Evolutionary conservation across 1,139 yeast genomes (phyloP).

Genomic region (Pneumocystis murina): DNA sequence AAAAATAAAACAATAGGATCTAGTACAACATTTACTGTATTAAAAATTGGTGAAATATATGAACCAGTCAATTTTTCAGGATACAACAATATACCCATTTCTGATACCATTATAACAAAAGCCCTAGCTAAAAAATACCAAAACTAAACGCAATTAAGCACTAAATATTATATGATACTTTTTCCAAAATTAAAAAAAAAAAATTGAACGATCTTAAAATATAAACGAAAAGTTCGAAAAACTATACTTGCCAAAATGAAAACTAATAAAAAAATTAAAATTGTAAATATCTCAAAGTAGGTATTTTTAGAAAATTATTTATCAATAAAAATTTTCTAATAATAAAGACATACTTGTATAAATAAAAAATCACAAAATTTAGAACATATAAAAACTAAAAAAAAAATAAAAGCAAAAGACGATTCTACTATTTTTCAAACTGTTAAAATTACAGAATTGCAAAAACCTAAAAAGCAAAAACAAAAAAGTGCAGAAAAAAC

Average conservation of each 20-base stretch:
- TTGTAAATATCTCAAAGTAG: background rate
- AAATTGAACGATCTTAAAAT: background rate
- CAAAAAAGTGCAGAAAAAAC: background rate
- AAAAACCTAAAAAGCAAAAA: background rate
- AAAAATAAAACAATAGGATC: conserved; percentile 37
- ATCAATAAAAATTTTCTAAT: background rate
- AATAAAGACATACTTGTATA: background rate
- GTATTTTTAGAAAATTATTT: background rate
- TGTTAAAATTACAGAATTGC: background rate
- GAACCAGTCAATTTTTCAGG: background rate
- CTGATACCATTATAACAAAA: background rate
- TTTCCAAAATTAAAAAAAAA: background rate
- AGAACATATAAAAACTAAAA: background rate
- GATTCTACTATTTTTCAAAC: background rate
- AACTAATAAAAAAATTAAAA: background rate
- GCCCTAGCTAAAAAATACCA: background rate
- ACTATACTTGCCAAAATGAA: background rate
- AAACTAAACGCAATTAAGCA: background rate
- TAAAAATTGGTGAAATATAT: conserved; percentile 1
- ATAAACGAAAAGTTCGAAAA: background rate
- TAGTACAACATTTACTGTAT: conserved; percentile 16
- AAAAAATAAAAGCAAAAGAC: background rate
- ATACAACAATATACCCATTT: background rate
- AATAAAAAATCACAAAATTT: background rate
- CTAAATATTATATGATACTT: background rate